These are phyloP conservation scores for Lachnellula subtilissima DNA, from an alignment of 2,329 filamentous ascomycete genomes.

Conservation along the genomic window DNA sequence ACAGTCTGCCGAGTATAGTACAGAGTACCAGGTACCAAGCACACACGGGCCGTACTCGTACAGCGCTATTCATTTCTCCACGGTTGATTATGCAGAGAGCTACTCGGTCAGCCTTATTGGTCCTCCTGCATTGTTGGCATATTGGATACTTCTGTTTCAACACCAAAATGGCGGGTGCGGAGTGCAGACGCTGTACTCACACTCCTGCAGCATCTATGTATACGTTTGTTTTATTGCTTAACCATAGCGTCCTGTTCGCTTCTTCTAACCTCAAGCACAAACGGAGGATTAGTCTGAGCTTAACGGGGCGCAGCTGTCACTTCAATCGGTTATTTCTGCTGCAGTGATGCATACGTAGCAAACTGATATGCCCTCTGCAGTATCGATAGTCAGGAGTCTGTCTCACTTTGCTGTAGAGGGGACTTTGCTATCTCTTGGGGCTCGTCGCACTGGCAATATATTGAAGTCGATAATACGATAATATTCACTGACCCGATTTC, in stretches of 20 bases:
- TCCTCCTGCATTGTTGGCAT: background rate
- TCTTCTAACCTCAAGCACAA: background rate
- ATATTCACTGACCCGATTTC: too few relatives aligned
- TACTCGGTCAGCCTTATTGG: background rate
- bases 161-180: background rate
- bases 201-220: background rate
- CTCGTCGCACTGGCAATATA: too few relatives aligned
- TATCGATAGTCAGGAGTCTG: too few relatives aligned
- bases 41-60: background rate
- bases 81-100: background rate
- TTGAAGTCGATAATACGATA: too few relatives aligned
- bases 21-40: background rate
- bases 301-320: background rate
- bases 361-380: background rate
- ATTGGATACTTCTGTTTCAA: background rate
- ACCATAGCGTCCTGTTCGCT: background rate
- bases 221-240: background rate
- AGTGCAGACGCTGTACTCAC: background rate
- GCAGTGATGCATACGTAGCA: background rate
- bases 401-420: too few relatives aligned
- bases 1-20: background rate
- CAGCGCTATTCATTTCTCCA: background rate
- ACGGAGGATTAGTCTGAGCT: background rate
- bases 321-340: background rate
- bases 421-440: too few relatives aligned